A percentile compares a stretch with the other conserved stretches of the same genome.
phyloP scores from a whole-genome alignment of 768 basidiomycete genomes.

The Hericium rajendrae region DNA sequence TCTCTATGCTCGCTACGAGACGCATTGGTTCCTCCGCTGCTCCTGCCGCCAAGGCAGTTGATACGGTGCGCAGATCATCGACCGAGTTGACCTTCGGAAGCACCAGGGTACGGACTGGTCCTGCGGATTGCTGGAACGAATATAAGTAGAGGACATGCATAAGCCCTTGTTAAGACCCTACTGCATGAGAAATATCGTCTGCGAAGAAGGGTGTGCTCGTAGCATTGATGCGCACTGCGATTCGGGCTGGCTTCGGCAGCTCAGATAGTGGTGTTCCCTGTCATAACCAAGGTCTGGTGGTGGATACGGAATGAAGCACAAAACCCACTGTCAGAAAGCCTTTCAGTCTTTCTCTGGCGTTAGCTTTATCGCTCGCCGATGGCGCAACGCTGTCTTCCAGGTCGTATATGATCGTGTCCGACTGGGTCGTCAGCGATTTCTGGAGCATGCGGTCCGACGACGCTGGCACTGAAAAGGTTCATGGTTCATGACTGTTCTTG shows the following conservation, averaged over 20 bases:
- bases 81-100: constrained; percentile 77
- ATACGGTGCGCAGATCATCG: constrained; percentile 55
- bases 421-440: constrained; percentile 53
- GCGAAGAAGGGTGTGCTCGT: constrained; percentile 55
- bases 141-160: not conserved
- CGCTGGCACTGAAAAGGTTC: constrained; percentile 48
- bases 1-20: constrained; percentile 80
- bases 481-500: not conserved
- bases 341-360: constrained; percentile 45
- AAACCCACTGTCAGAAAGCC: constrained; percentile 45
- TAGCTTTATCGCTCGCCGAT: constrained; percentile 41
- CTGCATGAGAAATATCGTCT: constrained; percentile 54
- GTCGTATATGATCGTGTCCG: constrained; percentile 81
- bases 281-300: not conserved
- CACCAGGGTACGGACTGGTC: constrained; percentile 53
- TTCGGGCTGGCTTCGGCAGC: constrained; percentile 36
- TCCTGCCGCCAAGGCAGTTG: constrained; percentile 31
- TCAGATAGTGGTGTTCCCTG: constrained; percentile 15
- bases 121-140: too few species aligned
- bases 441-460: constrained; percentile 75
- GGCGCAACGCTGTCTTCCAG: constrained; percentile 82
- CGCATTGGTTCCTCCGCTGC: constrained; percentile 29
- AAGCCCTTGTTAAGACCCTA: constrained; percentile 19
- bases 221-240: constrained; percentile 67
- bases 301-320: not conserved